A percentile compares a stretch with the other conserved stretches of the same genome.
These are phyloP conservation scores for Dendrobium huoshanense DNA, from an alignment of 106 monocot genomes.

Conservation along the genomic window DNA sequence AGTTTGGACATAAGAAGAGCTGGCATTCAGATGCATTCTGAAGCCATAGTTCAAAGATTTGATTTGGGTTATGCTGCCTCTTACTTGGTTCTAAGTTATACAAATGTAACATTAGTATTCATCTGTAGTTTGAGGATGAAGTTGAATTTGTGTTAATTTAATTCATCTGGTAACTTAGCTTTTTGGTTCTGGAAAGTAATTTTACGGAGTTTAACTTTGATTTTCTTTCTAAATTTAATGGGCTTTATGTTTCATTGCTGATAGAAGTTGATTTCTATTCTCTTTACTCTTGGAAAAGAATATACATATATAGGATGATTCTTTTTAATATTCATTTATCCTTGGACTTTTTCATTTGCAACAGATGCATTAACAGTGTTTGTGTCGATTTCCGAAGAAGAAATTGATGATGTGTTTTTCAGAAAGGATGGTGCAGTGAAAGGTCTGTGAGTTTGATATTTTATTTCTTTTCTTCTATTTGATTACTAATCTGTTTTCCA, in stretches of 20 bases:
- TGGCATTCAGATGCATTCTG: neutral
- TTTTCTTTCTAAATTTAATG: neutral
- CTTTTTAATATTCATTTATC: neutral
- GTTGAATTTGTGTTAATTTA: neutral
- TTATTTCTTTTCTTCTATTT: neutral
- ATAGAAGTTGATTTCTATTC: neutral
- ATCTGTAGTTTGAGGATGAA: neutral
- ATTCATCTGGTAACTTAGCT: neutral
- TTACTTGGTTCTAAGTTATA: neutral
- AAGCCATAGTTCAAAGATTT: neutral
- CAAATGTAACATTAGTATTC: neutral
- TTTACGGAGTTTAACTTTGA: neutral
- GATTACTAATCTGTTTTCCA: neutral
- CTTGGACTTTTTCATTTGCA: conserved; percentile 4
- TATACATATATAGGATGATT: neutral
- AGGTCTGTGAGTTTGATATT: conserved; percentile 17
- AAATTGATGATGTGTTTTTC: conserved; percentile 19
- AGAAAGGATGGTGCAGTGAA: conserved; percentile 22
- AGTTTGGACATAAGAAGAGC: neutral
- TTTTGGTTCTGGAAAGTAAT: neutral
- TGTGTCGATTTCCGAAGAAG: conserved; percentile 20
- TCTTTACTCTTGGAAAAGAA: neutral
- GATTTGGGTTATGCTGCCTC: neutral
- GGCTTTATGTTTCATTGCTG: no score
- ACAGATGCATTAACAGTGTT: conserved; percentile 51